phyloP scores from a whole-genome alignment of 1,284 basidiomycete genomes.

The Sporisorium reilianum region DNA sequence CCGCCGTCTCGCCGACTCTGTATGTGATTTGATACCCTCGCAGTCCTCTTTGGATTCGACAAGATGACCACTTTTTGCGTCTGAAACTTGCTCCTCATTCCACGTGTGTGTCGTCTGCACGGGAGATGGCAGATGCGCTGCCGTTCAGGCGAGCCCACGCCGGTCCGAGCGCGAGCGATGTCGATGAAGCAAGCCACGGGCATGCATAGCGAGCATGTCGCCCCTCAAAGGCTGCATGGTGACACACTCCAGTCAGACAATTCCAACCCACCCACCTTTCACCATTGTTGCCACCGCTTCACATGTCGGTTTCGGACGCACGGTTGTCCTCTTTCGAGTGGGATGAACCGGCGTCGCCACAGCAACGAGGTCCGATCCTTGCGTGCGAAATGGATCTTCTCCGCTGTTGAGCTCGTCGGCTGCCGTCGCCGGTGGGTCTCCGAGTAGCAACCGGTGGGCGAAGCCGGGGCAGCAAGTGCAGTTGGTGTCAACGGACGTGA shows the following conservation, averaged over 20 bases:
- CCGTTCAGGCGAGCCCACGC: neutral
- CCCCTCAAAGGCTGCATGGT: neutral
- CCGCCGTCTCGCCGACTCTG: neutral
- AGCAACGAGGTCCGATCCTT: neutral
- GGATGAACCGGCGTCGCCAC: neutral
- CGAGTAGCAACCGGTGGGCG: slow-evolving; percentile 3
- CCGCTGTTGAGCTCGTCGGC: neutral
- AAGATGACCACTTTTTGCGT: too few species aligned
- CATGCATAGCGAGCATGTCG: neutral
- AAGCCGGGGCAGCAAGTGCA: too few species aligned
- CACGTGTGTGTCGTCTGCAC: too few species aligned
- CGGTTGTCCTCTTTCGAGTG: neutral
- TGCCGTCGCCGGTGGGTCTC: neutral
- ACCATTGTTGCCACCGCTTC: neutral
- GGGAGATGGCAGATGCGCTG: neutral
- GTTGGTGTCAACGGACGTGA: neutral
- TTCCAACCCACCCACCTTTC: neutral
- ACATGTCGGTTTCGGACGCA: neutral
- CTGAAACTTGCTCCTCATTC: neutral
- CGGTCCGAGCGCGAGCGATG: neutral
- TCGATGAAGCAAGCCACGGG: neutral
- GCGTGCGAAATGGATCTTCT: neutral
- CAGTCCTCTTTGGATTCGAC: neutral
- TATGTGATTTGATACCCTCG: neutral
- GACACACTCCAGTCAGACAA: neutral